Evolutionary conservation across 345 rosid genomes (phyloP), one percentile per base, ranked within the genome.

Genomic region (Populus simonii): DNA sequence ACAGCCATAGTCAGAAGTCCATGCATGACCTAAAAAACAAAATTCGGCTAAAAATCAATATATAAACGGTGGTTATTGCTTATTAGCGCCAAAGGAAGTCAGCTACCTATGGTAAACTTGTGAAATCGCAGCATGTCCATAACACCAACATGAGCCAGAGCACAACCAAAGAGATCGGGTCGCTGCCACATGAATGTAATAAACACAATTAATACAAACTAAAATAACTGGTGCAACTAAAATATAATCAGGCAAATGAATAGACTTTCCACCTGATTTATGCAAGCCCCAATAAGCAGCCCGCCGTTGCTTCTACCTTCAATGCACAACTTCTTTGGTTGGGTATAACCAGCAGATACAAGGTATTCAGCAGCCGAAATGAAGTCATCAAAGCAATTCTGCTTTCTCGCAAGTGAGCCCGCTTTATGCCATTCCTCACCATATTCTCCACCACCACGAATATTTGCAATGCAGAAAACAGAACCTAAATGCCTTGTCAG

Each of bases 271-370:
- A 95, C 99, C 97, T 93, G 97, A 87, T 96, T 96, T 78, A 96
- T 92, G 88, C 95, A 96, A 80, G 98, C 93, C 22, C 98, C 99
- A 51, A 94, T 36, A 38, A 96, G 92, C 77, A 96, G 97, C 51
- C 98, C 99, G 62, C 99, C 99, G 27, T 96, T 96, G 82, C 99
- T 96, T 76, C 87, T 89, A 33, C 99, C 99, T 91, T 96, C 99
- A 17, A 96, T 92, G 75, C 97, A 93, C 78, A 96, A 83, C 84
- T 89, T 96, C 49, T 76, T 73, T 6, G 95, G 88, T 68, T 79
- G 90, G 69, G 98, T 96, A 77, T 90, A 96, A 17, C 98, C 98
- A 55, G 85, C 66, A 68, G 97, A 89, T 77, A 96, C 72, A 27
- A 96, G 88, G 83, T 90, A 89, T 74, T 96, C 93, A 18, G 94